A percentile compares a stretch with the other conserved stretches of the same genome.
These are phyloP conservation scores for Amylostereum chailletii DNA, from an alignment of 1,284 basidiomycete species.

Conservation along the genomic window DNA sequence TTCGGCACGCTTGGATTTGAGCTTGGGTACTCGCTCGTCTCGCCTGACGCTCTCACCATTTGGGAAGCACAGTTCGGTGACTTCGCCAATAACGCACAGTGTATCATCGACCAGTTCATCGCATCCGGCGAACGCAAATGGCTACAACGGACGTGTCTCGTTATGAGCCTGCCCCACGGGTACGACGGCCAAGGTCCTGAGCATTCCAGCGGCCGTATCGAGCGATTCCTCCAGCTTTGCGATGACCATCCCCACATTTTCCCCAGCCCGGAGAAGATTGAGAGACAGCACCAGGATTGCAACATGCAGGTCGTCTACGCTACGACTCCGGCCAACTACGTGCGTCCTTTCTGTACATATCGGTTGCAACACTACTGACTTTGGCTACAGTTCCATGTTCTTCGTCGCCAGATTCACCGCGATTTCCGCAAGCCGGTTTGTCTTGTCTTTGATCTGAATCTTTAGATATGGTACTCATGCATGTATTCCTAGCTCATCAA, in stretches of 20 bases:
- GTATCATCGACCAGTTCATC: conserved; percentile 99
- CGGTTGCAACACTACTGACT: conserved; percentile 7
- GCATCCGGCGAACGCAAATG: conserved; percentile 98
- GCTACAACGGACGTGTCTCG: conserved; percentile 91
- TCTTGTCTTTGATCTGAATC: conserved; percentile 1
- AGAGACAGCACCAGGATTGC: conserved; percentile 96
- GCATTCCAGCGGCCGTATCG: conserved; percentile 93
- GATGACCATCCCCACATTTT: conserved; percentile 94
- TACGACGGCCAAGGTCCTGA: conserved; percentile 99
- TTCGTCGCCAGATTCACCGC: conserved; percentile 90
- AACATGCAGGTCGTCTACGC: conserved; percentile 99
- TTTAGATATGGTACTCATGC: conserved; percentile 2
- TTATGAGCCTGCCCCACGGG: conserved; percentile 91
- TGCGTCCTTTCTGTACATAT: conserved; percentile 23
- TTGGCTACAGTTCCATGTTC: conserved; percentile 74
- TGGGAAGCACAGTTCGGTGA: conserved; percentile 99
- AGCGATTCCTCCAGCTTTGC: conserved; percentile 96
- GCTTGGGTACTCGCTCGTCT: conserved; percentile 97
- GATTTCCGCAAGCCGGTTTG: conserved; percentile 91
- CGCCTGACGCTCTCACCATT: conserved; percentile 88
- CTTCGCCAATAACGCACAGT: conserved; percentile 95
- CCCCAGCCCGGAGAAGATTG: conserved; percentile 85
- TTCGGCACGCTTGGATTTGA: conserved; percentile 96
- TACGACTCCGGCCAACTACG: conserved; percentile 91
- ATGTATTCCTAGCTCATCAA: conserved; percentile 55